Base-by-base conservation (phyloP, 164 flowering plant genomes). In the Berberis vulgaris region DNA sequence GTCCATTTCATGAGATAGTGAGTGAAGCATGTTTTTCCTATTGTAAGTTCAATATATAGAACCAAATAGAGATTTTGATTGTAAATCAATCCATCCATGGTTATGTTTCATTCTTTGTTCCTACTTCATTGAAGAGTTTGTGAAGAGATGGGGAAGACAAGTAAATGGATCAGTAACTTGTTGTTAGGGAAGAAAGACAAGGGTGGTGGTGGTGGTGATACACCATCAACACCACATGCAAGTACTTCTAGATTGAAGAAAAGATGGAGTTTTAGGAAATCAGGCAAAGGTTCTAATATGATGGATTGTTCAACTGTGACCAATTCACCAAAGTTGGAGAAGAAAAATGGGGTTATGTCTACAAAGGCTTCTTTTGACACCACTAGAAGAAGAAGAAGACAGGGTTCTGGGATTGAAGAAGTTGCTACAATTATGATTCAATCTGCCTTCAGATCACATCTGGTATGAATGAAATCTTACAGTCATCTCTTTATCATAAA, bases 261-360 rank as follows among this genome's bases (percentile, higher is more conserved):
- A 49, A 71, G 96, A 73, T 92, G 98, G 98, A 92, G 98, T 71
- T 92, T 92, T 58, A 76, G 98, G 65, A 72, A 95, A 71, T 85
- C 95, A 3, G 76, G 74, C 59, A 78, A 71, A 68, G 85, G 79
- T 53, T 63, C 62, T 40, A 78, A 59, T 71, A 67, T 82, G 13
- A 41, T 60, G 26, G 87, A 82, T 12, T 26, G 26, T 26, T 47
- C 68, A 54, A 58, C 38, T 63, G 66, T 66, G 45, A 50, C 72
- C 42, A 57, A 71, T 13, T 57, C 80, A 5, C 67, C 26, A 26
- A 26, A 26, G 26, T 26, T 26, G 26, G 26, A 26, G 26, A 26
- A 26, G 26, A 26, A 26, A 26, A 26, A 26, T 26, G 85, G 81
- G 1, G 54, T 10, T 11, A 10, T 52, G 8, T 7, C 54, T 52